Conservation (phyloP, 2,329 filamentous ascomycete species). For the Epichloe brachyelytri region DNA sequence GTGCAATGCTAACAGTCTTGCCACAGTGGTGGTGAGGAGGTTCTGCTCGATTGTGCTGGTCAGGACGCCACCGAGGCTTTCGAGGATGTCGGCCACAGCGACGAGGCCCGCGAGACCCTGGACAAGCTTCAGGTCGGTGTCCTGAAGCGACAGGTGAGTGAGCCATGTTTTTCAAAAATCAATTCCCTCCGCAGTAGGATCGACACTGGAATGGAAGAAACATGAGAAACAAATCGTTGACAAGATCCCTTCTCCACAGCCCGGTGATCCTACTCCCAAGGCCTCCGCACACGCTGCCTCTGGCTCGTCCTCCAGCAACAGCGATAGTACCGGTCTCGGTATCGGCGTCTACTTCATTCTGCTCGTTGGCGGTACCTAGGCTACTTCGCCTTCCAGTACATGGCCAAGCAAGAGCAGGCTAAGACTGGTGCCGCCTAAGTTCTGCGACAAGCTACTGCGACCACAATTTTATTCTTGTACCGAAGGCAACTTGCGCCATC, state of each 20-base stretch:
- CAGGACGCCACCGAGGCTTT: constrained; percentile 97
- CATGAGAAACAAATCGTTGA: background rate
- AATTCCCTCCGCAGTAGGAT: background rate
- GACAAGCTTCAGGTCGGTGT: constrained; percentile 60
- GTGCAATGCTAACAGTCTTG: constrained; percentile 1
- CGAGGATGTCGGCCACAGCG: constrained; percentile 97
- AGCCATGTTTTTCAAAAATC: background rate
- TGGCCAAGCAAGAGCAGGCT: constrained; percentile 34
- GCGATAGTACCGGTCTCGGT: constrained; percentile 47
- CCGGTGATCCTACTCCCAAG: constrained; percentile 68
- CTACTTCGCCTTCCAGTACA: constrained; percentile 76
- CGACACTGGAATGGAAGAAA: background rate
- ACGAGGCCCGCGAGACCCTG: constrained; percentile 93
- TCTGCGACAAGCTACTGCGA: background rate
- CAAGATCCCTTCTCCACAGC: constrained; percentile 27
- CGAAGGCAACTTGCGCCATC: background rate
- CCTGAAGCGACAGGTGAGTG: constrained; percentile 67
- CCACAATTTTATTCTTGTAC: background rate
- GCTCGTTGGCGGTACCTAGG: constrained; percentile 64
- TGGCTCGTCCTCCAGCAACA: constrained; percentile 33
- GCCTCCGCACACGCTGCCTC: constrained; percentile 35
- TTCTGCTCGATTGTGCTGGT: constrained; percentile 87
- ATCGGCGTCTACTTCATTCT: constrained; percentile 72
- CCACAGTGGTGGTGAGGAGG: constrained; percentile 88
- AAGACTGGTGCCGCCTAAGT: constrained; percentile 8